Conservation (phyloP, 768 basidiomycete genomes). For the Amanita rimosa region DNA sequence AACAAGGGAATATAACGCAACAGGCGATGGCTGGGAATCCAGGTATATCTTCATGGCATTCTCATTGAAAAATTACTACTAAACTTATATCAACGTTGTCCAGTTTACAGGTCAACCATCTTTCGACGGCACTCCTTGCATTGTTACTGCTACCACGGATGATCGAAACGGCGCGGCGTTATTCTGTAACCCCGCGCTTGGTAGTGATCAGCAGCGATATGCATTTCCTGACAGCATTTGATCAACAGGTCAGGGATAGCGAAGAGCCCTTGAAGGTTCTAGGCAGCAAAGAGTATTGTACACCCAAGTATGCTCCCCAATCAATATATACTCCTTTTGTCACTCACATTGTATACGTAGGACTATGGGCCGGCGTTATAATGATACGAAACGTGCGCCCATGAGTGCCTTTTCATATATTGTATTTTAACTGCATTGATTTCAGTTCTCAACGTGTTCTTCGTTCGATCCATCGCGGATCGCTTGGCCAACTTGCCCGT, state of each 20-base stretch:
- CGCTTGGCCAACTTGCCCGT: slow-evolving; percentile 17
- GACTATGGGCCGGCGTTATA: slow-evolving; percentile 15
- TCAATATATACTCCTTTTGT: neutral
- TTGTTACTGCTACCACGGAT: slow-evolving; percentile 32
- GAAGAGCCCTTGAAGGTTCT: slow-evolving; percentile 20
- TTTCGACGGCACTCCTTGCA: slow-evolving; percentile 27
- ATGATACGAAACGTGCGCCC: slow-evolving; percentile 22
- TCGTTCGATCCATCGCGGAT: slow-evolving; percentile 23
- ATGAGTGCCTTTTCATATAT: neutral
- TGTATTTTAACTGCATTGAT: too few species aligned
- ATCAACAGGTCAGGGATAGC: slow-evolving; percentile 14
- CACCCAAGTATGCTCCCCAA: slow-evolving; percentile 9
- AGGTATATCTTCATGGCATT: slow-evolving; percentile 16
- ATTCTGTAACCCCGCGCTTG: slow-evolving; percentile 21
- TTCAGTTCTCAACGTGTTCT: slow-evolving; percentile 29
- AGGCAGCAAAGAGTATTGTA: slow-evolving; percentile 20
- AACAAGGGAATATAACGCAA: slow-evolving; percentile 11
- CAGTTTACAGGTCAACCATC: slow-evolving; percentile 38
- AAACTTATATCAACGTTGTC: neutral
- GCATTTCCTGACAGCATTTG: slow-evolving; percentile 21
- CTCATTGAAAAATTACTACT: neutral
- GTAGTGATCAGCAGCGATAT: slow-evolving; percentile 32
- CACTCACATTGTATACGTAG: slow-evolving; percentile 1
- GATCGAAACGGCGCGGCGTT: slow-evolving; percentile 22
- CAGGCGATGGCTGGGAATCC: slow-evolving; percentile 35